phyloP scores from a whole-genome alignment of 768 basidiomycete genomes.

The Cyathus striatus region DNA sequence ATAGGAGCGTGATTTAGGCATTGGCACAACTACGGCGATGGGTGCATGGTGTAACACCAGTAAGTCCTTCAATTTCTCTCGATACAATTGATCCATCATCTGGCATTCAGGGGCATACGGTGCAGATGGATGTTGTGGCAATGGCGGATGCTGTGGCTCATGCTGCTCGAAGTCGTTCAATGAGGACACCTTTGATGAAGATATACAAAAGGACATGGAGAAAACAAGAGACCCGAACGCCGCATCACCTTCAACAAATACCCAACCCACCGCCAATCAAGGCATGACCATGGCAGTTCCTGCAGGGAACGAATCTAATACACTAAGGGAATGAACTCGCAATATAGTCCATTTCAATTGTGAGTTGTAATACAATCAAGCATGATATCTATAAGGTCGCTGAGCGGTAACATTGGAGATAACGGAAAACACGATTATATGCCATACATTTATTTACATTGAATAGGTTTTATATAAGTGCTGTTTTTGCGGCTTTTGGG shows the following conservation, averaged over 20 bases:
- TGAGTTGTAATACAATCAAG: too few relatives aligned
- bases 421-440: too few relatives aligned
- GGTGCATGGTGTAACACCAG: constrained; percentile 14
- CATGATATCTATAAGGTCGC: too few relatives aligned
- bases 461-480: too few relatives aligned
- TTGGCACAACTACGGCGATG: constrained; percentile 6
- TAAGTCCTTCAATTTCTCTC: constrained; percentile 5
- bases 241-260: constrained; percentile 1
- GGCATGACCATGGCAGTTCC: constrained; percentile 20
- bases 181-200: constrained; percentile 37
- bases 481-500: too few relatives aligned
- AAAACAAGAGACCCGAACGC: constrained; percentile 27
- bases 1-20: constrained; percentile 1
- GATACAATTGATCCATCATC: not conserved
- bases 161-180: constrained; percentile 40
- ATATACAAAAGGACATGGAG: constrained; percentile 30
- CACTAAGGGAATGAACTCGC: too few relatives aligned
- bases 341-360: too few relatives aligned
- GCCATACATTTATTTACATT: too few relatives aligned
- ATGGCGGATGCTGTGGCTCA: constrained; percentile 39
- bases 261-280: constrained; percentile 17
- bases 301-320: not conserved
- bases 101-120: constrained; percentile 22
- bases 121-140: constrained; percentile 23
- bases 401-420: too few relatives aligned